Conservation (phyloP, 345 rosid species). For the Dovyalis caffra region DNA sequence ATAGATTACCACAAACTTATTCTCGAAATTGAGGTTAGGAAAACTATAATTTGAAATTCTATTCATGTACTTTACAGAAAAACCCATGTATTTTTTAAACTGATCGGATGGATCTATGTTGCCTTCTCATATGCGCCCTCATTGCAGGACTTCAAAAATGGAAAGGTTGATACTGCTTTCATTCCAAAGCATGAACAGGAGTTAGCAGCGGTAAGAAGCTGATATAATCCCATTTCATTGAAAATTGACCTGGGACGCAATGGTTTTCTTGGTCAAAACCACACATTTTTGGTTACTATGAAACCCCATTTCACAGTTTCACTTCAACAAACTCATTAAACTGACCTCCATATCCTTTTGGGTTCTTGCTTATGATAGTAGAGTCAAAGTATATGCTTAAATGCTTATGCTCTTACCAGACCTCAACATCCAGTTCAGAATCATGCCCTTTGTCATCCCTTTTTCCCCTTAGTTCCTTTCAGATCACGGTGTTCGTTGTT, state of each 20-base stretch:
- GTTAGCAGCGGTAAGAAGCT: constrained; percentile 62
- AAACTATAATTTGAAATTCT: constrained; percentile 8
- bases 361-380: background rate
- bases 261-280: background rate
- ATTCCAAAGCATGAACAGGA: constrained; percentile 93
- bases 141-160: constrained; percentile 85
- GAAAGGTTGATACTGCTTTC: constrained; percentile 98
- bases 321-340: background rate
- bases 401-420: background rate
- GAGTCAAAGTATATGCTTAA: background rate
- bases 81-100: background rate
- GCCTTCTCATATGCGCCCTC: constrained; percentile 6
- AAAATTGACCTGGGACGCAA: background rate
- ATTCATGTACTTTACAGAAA: background rate
- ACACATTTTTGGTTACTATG: background rate
- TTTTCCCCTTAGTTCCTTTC: background rate
- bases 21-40: constrained; percentile 85
- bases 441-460: background rate
- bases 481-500: background rate
- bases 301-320: background rate
- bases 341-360: background rate
- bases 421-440: background rate
- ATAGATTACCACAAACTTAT: constrained; percentile 94
- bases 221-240: constrained; percentile 1
- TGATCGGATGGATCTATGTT: background rate